Conservation (phyloP, 192 early-diverging fungal species). For the Thamnidium elegans region DNA sequence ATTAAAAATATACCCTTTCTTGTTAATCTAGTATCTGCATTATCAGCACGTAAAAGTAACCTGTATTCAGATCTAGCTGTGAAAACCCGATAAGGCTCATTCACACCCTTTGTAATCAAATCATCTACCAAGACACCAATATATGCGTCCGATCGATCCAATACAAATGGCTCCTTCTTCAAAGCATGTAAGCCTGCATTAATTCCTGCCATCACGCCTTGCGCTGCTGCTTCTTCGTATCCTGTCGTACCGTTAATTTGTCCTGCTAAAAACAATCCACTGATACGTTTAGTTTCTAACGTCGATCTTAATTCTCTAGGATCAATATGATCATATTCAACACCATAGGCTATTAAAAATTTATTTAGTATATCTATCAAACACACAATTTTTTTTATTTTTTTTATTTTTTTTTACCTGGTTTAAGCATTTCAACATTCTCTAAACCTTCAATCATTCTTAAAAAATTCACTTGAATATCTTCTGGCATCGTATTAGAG, state of each 20-base stretch:
- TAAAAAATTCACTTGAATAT: constrained; percentile 66
- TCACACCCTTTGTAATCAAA: constrained; percentile 75
- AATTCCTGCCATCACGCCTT: constrained; percentile 76
- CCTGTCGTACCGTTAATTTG: constrained; percentile 90
- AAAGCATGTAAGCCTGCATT: constrained; percentile 67
- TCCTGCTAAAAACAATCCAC: constrained; percentile 74
- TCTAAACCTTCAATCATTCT: constrained; percentile 73
- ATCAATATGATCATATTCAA: constrained; percentile 86
- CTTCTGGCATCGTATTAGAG: constrained; percentile 81
- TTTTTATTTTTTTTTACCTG: constrained; percentile 50
- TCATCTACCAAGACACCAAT: constrained; percentile 83
- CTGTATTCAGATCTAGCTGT: constrained; percentile 83
- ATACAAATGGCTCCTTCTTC: constrained; percentile 53
- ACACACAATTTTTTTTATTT: not conserved
- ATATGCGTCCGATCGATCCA: constrained; percentile 76
- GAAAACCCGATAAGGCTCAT: constrained; percentile 82
- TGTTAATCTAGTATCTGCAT: constrained; percentile 75
- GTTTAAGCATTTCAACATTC: constrained; percentile 67
- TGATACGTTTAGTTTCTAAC: constrained; percentile 76
- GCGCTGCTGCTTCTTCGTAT: constrained; percentile 80
- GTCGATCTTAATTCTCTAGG: constrained; percentile 74
- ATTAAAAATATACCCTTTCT: constrained; percentile 45
- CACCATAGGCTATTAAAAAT: constrained; percentile 62
- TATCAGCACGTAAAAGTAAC: constrained; percentile 71
- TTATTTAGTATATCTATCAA: not conserved